Base-by-base conservation (phyloP, 208 protist species). In the Leishmania guyanensis region DNA sequence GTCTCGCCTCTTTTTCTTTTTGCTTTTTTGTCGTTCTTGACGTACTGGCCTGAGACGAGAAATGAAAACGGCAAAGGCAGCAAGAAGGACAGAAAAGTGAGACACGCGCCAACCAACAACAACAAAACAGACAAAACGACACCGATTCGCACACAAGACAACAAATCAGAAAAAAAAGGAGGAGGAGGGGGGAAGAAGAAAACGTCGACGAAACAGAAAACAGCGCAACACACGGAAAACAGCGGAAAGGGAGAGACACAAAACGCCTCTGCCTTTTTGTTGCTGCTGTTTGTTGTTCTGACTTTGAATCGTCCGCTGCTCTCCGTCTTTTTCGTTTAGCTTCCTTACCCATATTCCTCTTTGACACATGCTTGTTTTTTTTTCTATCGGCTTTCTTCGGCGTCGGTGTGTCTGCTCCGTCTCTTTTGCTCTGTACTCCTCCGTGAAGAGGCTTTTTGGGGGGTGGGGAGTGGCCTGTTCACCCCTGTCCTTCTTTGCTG, bases 1-100 rank as follows among this genome's bases (percentile, higher is more conserved):
- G 43, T 22, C 29, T 71, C 17, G 16, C 2, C 17, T 29, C 16
- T 2, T 22, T 22, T 17, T n/a, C 39, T 22, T 5, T 22, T 16
- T 39, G 70, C 17, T 84, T 73, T 62, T 20, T 60, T 77, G 75
- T 74, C 74, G 9, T 79, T n/a, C 66, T 75, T 66, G 71, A 62
- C 51, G 39, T 46, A 46, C 43, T 0, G 71, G 51, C 71, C 20
- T 62, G 71, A 29, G 53, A 77, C 74, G 51, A 51, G 36, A 64
- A 66, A 62, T 5, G 22, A 79, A 36, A 71, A 51, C 12, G 14
- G 53, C 39, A 51, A 73, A 29, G 26, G 53, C 39, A 53, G 16
- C 6, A n/a, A 5, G 36, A 14, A 17, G 16, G 26, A 65, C 26
- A 77, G 22, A 33, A 48, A 70, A 70, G 64, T 16, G 33, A 79